phyloP scores from a whole-genome alignment of 129 eudicot species.

The Pittosporum tobira region DNA sequence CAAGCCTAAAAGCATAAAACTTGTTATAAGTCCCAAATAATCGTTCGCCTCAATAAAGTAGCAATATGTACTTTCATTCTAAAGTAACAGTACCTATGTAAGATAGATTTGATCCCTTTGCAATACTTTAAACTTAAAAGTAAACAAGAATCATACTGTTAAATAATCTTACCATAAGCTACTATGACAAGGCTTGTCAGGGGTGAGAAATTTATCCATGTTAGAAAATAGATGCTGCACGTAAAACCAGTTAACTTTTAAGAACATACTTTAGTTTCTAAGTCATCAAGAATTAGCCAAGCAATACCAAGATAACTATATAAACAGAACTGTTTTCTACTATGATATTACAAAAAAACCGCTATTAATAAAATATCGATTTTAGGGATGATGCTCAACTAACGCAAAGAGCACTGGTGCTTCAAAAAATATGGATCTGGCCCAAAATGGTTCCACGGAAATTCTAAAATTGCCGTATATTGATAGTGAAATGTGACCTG shows the following conservation, averaged over 20 bases:
- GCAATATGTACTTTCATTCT: neutral
- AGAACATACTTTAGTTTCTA: neutral
- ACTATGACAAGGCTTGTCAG: slow-evolving; percentile 71
- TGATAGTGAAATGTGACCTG: no score
- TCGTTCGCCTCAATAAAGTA: neutral
- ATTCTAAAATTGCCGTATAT: neutral
- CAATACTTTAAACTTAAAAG: neutral
- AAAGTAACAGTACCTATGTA: neutral
- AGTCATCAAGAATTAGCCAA: neutral
- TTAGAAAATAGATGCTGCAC: slow-evolving; percentile 66
- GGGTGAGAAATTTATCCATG: slow-evolving; percentile 66
- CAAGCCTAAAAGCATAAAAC: slow-evolving; percentile 48
- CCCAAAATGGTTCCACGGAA: neutral
- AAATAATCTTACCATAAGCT: slow-evolving; percentile 60
- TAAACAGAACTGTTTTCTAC: neutral
- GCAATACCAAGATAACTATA: neutral
- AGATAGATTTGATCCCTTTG: neutral
- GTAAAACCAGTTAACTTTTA: slow-evolving; percentile 1
- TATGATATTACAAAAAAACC: no score
- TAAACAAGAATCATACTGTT: neutral
- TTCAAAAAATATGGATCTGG: neutral
- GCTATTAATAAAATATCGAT: neutral
- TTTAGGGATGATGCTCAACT: neutral
- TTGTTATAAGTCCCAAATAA: neutral
- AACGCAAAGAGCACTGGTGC: no score